phyloP scores from a whole-genome alignment of 352 stramenopile genomes.

The Bremia lactucae region DNA sequence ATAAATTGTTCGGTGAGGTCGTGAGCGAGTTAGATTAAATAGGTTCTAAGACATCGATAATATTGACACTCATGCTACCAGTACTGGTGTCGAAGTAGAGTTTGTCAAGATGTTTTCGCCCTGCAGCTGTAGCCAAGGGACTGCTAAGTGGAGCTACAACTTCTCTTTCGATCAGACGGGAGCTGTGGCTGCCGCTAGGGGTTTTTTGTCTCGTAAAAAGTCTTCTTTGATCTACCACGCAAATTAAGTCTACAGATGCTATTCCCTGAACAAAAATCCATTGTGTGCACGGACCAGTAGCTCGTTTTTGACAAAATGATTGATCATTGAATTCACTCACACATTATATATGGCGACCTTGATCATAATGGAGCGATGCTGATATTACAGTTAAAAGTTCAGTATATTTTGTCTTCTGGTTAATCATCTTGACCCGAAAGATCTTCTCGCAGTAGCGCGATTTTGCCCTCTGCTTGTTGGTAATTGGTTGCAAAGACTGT shows the following conservation, averaged over 20 bases:
- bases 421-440: slow-evolving; percentile 29
- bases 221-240: slow-evolving; percentile 40
- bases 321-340: slow-evolving; percentile 47
- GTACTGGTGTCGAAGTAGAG: not conserved
- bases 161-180: slow-evolving; percentile 29
- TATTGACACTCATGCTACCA: slow-evolving; percentile 9
- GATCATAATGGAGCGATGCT: slow-evolving; percentile 46
- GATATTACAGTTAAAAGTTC: not conserved
- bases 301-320: slow-evolving; percentile 58
- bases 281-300: slow-evolving; percentile 33
- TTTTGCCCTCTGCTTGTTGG: slow-evolving; percentile 49
- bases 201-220: slow-evolving; percentile 11
- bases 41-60: slow-evolving; percentile 30
- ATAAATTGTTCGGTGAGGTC: slow-evolving; percentile 49
- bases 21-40: slow-evolving; percentile 58
- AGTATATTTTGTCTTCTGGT: slow-evolving; percentile 7
- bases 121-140: slow-evolving; percentile 14
- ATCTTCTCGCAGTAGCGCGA: slow-evolving; percentile 46
- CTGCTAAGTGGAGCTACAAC: slow-evolving; percentile 29
- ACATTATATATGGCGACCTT: slow-evolving; percentile 66
- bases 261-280: slow-evolving; percentile 69
- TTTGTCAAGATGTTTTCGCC: not conserved
- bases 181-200: slow-evolving; percentile 11
- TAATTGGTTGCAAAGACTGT: slow-evolving; percentile 63
- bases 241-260: slow-evolving; percentile 39